phyloP scores from a whole-genome alignment of 139 green algal genomes.

The Chlorella sp. region DNA sequence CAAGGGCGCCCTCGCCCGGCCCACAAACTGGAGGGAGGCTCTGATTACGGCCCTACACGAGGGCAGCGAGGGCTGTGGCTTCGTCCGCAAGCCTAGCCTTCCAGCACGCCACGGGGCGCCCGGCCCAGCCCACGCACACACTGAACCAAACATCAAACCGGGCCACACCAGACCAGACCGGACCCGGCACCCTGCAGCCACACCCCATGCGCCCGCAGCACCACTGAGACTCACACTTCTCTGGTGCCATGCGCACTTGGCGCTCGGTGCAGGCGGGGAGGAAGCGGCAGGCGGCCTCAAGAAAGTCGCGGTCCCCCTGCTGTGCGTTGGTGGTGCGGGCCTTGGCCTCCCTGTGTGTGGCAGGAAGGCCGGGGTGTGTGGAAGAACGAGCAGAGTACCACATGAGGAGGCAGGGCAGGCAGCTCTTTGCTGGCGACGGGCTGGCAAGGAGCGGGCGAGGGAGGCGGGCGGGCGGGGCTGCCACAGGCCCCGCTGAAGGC shows the following conservation, averaged over 20 bases:
- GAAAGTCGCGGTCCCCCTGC: conserved; percentile 48
- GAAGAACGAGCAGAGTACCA: background rate
- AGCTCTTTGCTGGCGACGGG: background rate
- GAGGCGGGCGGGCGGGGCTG: background rate
- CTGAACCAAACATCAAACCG: too few relatives aligned
- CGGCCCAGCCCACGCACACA: too few relatives aligned
- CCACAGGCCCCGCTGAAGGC: background rate
- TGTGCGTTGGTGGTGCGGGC: conserved; percentile 15
- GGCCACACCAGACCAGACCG: background rate
- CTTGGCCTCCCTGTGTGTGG: conserved; percentile 26
- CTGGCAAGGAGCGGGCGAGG: background rate
- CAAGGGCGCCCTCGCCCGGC: too few relatives aligned
- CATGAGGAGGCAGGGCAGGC: background rate
- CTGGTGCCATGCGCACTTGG: conserved; percentile 67
- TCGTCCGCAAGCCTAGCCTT: background rate
- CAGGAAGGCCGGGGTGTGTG: background rate
- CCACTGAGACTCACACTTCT: conserved; percentile 61
- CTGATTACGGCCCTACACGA: too few relatives aligned
- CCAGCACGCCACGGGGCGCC: too few relatives aligned
- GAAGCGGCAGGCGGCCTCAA: conserved; percentile 55
- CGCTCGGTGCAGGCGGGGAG: conserved; percentile 52
- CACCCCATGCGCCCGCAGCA: background rate
- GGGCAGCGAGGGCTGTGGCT: background rate
- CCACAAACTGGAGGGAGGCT: too few relatives aligned
- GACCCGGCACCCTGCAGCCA: background rate